Evolutionary conservation across 192 early-diverging fungal genomes (phyloP), one percentile per base, ranked within the genome.

Genomic region (Pilaira anomala): DNA sequence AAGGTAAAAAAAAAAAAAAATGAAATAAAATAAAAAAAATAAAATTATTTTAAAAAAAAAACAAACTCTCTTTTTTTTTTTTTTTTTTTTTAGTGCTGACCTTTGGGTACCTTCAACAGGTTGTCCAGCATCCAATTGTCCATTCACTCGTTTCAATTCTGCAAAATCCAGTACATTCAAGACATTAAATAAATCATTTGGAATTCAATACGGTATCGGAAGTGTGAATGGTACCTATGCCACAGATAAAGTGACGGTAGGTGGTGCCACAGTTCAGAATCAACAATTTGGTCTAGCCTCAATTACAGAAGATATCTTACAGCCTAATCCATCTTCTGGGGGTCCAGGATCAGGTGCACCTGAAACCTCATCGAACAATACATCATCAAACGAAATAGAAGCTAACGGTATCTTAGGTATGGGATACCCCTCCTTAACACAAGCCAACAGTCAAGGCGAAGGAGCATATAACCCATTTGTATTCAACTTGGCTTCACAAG

Each of bases 231-330:
- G 76, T 22, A 62, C 68, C 18, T 70, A 66, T 41, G 72, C 50
- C 2, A 49, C 46, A 1, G 76, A 77, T 16, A 67, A 48, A 7
- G 67, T 77, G 1, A 40, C 21, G 2, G 44, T 77, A 0, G 63
- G 30, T 2, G 72, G 68, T 3, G 58, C 65, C 1, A 64, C 52
- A 0, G 46, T 69, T 2, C 2, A 53, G 19, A 63, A 71, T 2
- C 72, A 71, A 33, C 62, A 57, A 36, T 77, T 77, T 52, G 76
- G 72, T 14, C 24, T 77, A n/a, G 56, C 72, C 0, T 59, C 46
- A 0, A 44, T 21, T 3, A 73, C 71, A 3, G 29, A 49, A 9
- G 71, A 64, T 22, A 73, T 73, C 22, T n/a, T 73, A 12, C 46
- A 48, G 3, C 21, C 54, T 21, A 36, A 56, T 9, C 21, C 39